Base-by-base conservation (phyloP, 768 basidiomycete genomes). In the Tylopilus rubrobrunneus region DNA sequence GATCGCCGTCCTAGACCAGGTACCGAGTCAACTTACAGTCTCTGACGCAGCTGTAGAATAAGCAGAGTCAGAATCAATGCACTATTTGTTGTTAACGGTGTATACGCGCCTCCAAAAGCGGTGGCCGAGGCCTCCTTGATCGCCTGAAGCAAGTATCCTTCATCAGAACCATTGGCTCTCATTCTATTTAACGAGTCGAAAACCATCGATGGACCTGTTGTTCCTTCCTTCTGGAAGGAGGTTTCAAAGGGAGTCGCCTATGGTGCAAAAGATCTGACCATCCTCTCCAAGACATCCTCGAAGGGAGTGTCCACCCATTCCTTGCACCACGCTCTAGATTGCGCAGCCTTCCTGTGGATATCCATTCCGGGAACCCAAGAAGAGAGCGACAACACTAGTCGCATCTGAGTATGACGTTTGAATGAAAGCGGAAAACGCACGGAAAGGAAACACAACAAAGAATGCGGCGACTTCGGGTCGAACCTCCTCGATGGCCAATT, bases 341-440 rank as follows among this genome's bases (percentile, higher is more conserved):
- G 49, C 7, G 31, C 45, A 15, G 64, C 68, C 46, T 61, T 61
- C 39, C 28, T 56, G n/a, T 67, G 62, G 52, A 74, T 64, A 5
- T 51, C 46, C 48, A 64, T 60, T 41, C 72, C 70, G 28, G 70
- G 65, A 23, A 70, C 25, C 62, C 69, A 71, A 23, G 53, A 51
- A 19, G 65, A 62, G 15, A 69, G 53, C 11, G 58, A 56, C 10
- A 64, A 58, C 23, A 72, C 64, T 59, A 37, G 55, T 15, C 58
- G 59, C 57, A 25, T 15, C 21, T 57, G 29, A 63, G 48, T 21
- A 48, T 25, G 51, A 52, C 14, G 60, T 53, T 9, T 48, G 29
- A 11, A 51, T 41, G 41, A 40, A 28, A 34, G 14, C 9, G 23
- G 17, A 33, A 39, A 28, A 19, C 48, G 12, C 43, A 44, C 62